A percentile compares a stretch with the other conserved stretches of the same genome.
Conservation (phyloP, 2,329 filamentous ascomycete genomes). For the Aspergillus transmontanensis region DNA sequence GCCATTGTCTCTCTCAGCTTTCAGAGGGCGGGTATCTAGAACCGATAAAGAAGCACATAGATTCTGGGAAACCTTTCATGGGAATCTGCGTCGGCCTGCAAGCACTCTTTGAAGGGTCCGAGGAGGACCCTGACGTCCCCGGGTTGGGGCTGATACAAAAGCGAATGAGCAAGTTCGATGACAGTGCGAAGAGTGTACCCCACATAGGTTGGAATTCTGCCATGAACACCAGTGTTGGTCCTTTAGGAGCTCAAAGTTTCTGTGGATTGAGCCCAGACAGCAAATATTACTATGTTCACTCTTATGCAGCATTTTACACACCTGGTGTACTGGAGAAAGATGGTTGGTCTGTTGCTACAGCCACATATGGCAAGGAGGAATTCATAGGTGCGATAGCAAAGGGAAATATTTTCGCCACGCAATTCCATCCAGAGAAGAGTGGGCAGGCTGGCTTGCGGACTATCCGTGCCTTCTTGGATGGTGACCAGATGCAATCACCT, state of each 20-base stretch:
- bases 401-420: constrained; percentile 84
- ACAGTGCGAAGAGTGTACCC: constrained; percentile 82
- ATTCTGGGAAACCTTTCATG: constrained; percentile 94
- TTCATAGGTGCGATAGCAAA: constrained; percentile 90
- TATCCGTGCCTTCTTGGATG: constrained; percentile 82
- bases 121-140: constrained; percentile 70
- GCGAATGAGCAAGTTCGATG: constrained; percentile 74
- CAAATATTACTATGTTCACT: constrained; percentile 99
- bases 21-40: constrained; percentile 79
- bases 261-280: constrained; percentile 78
- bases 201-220: constrained; percentile 99
- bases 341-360: constrained; percentile 92
- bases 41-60: constrained; percentile 79
- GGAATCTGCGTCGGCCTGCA: constrained; percentile 95
- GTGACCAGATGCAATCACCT: constrained; percentile 62
- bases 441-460: constrained; percentile 84
- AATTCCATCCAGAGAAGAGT: constrained; percentile 98
- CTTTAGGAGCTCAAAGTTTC: constrained; percentile 57
- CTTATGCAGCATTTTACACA: constrained; percentile 80
- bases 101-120: constrained; percentile 82
- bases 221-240: constrained; percentile 51
- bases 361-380: constrained; percentile 80
- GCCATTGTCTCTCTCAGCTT: constrained; percentile 88
- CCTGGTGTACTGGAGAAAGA: constrained; percentile 73
- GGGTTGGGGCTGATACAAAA: constrained; percentile 77